phyloP scores from a whole-genome alignment of 129 eudicot species.

The Pulicaria dysenterica region DNA sequence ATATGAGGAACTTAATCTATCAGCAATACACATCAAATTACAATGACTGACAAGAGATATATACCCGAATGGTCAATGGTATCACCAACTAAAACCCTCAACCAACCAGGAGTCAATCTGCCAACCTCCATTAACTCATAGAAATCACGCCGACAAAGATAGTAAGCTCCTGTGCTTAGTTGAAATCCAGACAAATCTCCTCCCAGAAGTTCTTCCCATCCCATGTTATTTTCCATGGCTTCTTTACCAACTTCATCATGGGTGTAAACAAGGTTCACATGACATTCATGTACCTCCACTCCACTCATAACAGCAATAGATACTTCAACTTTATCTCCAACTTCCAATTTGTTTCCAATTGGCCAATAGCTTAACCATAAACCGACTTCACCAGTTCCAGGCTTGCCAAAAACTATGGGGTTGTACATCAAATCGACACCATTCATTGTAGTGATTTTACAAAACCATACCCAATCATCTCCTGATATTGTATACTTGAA shows the following conservation, averaged over 20 bases:
- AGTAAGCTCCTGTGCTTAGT: neutral
- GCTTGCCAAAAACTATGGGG: neutral
- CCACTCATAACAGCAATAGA: neutral
- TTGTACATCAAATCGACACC: neutral
- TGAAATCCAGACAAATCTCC: slow-evolving; percentile 6
- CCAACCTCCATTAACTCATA: slow-evolving; percentile 13
- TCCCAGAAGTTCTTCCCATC: neutral
- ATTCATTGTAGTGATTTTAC: neutral
- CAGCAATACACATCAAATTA: neutral
- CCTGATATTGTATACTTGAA: slow-evolving; percentile 5
- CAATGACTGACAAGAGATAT: neutral
- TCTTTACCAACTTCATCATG: slow-evolving; percentile 1
- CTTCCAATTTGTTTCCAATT: neutral
- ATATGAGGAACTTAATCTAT: neutral
- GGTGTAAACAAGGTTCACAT: slow-evolving; percentile 1
- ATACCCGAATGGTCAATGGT: slow-evolving; percentile 18
- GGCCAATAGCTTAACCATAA: slow-evolving; percentile 18
- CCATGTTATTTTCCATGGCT: neutral
- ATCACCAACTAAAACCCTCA: no score
- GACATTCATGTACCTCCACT: neutral
- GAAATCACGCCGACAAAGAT: slow-evolving; percentile 9
- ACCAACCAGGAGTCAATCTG: no score
- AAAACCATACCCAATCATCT: neutral
- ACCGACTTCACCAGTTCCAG: neutral
- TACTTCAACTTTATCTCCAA: neutral